Base-by-base conservation (phyloP, 2,329 filamentous ascomycete species). In the Triangularia verruculosa region DNA sequence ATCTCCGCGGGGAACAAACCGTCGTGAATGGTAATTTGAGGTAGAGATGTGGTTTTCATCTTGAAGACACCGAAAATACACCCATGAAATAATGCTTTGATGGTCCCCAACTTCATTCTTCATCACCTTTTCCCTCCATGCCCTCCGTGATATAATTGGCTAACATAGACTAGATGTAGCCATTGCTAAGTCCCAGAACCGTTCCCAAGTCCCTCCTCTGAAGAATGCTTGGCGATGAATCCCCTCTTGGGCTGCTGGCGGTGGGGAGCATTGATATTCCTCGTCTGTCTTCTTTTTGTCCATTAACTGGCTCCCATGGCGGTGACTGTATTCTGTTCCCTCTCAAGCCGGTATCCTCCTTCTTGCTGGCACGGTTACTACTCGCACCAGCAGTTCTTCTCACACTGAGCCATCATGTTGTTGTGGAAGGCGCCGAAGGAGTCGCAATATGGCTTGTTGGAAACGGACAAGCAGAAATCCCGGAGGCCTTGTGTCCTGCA, bases 401-500 rank as follows among this genome's bases (percentile, higher is more conserved):
- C 52, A 59, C 68, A 70, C 47, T 56, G 65, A 22, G 56, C 57
- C 63, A 63, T 64, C 24, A 69, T 64, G 24, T 67, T 47, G 60
- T 47, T 53, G 39, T 68, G 65, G 52, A 70, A 69, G 11, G 28
- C 57, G 24, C 12, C 62, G n/a, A n/a, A n/a, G n/a, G n/a, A n/a
- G 15, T 67, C 64, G 43, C 68, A 70, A 25, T 66, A 68, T 4
- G 67, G 63, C 2, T 47, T 13, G 1, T 62, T 62, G 34, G 66
- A 69, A 32, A 34, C 52, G 0, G 68, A 53, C 17, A 58, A 59
- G 64, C 68, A 70, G 2, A 70, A 43, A 27, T 63, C 62, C 24
- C 58, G 25, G 24, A 67, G 57, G 8, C 47, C 39, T 2, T 51
- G 6, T 32, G 64, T 60, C 57, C 63, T 65, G 66, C 68, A 70